These are phyloP conservation scores for Phytophthora boehmeriae DNA, from an alignment of 352 stramenopile genomes.

Conservation along the genomic window DNA sequence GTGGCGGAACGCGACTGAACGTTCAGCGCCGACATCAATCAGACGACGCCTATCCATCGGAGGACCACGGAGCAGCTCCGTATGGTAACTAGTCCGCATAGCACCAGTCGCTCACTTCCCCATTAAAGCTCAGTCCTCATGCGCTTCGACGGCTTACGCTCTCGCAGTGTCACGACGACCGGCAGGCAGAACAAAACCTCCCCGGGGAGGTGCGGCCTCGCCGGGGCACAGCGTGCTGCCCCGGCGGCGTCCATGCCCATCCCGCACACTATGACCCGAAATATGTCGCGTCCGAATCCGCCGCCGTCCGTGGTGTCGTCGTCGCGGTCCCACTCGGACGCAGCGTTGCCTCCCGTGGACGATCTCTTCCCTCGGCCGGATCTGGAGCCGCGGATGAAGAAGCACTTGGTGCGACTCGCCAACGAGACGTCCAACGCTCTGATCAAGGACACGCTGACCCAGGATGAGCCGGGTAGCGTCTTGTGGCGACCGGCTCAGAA, in stretches of 20 bases:
- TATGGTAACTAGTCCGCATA: not conserved
- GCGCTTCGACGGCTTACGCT: conserved; percentile 36
- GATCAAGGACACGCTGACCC: conserved; percentile 70
- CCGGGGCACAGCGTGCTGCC: conserved; percentile 33
- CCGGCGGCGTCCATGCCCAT: conserved; percentile 18
- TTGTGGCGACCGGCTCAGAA: conserved; percentile 60
- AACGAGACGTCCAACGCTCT: conserved; percentile 86
- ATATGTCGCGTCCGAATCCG: conserved; percentile 17
- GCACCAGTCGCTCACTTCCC: conserved; percentile 3
- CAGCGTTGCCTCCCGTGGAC: conserved; percentile 23
- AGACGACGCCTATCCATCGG: too few relatives aligned
- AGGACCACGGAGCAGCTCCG: not conserved
- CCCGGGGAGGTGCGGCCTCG: conserved; percentile 11
- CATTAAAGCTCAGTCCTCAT: conserved; percentile 7
- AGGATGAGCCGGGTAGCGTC: conserved; percentile 46
- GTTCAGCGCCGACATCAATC: not conserved
- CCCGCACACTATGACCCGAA: conserved; percentile 28
- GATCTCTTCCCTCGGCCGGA: conserved; percentile 67
- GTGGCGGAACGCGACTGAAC: not conserved
- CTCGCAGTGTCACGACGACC: conserved; percentile 30
- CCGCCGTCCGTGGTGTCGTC: conserved; percentile 21
- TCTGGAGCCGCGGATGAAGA: conserved; percentile 75
- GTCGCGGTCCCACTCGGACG: conserved; percentile 15
- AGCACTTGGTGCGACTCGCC: conserved; percentile 75
- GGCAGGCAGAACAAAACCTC: conserved; percentile 12